Evolutionary conservation across 1,284 basidiomycete species (phyloP), one percentile per base, ranked within the genome.

Genomic region (Laetiporus sulphureus): DNA sequence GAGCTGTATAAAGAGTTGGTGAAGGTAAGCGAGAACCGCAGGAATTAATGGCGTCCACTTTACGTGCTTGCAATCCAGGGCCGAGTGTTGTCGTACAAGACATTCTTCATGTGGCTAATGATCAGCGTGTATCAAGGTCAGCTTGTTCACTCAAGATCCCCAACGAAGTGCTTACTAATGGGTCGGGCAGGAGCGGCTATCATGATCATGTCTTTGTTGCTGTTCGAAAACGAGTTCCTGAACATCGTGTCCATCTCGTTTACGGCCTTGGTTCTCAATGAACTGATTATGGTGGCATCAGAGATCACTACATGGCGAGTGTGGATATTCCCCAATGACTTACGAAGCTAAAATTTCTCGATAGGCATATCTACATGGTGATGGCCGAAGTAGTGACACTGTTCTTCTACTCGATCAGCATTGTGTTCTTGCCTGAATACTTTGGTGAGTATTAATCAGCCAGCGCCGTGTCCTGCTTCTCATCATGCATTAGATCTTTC

Each of bases 191-290:
- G 95, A 46, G 91, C 92, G 15, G 91, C 92, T 1, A 99, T 99
- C 64, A 99, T 99, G 95, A 89, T 99, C 57, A 82, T 96, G 67
- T 96, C 91, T 0, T 78, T 99, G 10, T 75, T 97, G 1, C 74
- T 99, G 1, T 99, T 99, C 64, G 96, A 99, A 65, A 95, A 82
- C 50, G 94, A 99, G 58, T 98, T 99, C 64, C 65, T 99, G 51
- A 96, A 99, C 62, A 98, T 99, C 50, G 95, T 99, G 33, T 83
- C 91, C 15, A 99, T 99, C 52, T 97, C 94, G 0, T 99, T 98
- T 64, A 97, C 94, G 0, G 91, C 96, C 0, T 72, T 99, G 36
- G 83, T 99, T 45, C 67, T 99, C 29, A 99, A 99, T 63, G 96
- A 99, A 61, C 76, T 99, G 38, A 93, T 99, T 65, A 99, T 99